Evolutionary conservation across 2,329 filamentous ascomycete genomes (phyloP).

Genomic region (Neonectria punicea): DNA sequence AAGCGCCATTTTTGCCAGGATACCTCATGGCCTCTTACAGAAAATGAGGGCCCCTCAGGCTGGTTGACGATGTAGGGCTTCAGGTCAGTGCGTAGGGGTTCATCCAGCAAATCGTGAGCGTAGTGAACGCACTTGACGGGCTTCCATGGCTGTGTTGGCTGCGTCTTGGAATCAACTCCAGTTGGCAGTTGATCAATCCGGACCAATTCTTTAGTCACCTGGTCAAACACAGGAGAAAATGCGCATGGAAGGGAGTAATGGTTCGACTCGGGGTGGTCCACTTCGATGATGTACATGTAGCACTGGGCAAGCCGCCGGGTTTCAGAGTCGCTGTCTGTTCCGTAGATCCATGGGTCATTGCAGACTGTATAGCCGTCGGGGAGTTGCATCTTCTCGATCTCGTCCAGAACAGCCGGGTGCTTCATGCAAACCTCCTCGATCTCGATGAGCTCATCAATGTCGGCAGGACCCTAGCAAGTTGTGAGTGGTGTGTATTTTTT

Average conservation of each 20-base stretch:
- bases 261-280: conserved; percentile 16
- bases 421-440: conserved; percentile 10
- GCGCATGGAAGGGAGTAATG: conserved; percentile 25
- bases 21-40: conserved; percentile 37
- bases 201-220: conserved; percentile 21
- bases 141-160: conserved; percentile 15
- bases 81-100: conserved; percentile 12
- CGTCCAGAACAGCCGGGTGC: conserved; percentile 10
- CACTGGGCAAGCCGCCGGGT: conserved; percentile 11
- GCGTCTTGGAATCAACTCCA: neutral
- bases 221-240: conserved; percentile 23
- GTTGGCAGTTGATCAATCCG: conserved; percentile 13
- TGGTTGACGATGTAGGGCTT: conserved; percentile 19
- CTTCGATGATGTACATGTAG: conserved; percentile 23
- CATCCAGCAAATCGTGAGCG: conserved; percentile 9
- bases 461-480: conserved; percentile 9
- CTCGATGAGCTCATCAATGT: conserved; percentile 16
- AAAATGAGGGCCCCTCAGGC: conserved; percentile 15
- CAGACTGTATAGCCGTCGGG: conserved; percentile 11
- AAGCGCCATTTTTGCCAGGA: conserved; percentile 64
- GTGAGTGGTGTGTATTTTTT: neutral
- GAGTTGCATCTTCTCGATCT: conserved; percentile 20
- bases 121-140: conserved; percentile 10
- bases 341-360: conserved; percentile 23
- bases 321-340: conserved; percentile 14